These are phyloP conservation scores for Coccomyxa sp. DNA, from an alignment of 139 green algal species.

Conservation along the genomic window DNA sequence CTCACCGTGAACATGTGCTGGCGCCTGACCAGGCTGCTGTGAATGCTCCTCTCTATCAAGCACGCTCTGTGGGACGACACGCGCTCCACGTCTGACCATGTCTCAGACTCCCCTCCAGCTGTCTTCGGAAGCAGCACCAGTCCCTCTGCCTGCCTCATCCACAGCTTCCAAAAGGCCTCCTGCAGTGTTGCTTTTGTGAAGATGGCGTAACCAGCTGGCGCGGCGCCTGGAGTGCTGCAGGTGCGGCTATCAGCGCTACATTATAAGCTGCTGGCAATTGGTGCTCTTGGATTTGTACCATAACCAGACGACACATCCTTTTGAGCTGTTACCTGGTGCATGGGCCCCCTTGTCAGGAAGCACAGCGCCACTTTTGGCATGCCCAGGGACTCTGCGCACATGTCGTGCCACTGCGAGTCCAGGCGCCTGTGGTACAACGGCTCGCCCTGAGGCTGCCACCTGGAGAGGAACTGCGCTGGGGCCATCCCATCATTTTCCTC, in stretches of 20 bases:
- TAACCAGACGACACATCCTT: too few species aligned
- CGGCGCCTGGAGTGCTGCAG: too few species aligned
- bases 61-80: neutral
- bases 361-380: neutral
- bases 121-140: neutral
- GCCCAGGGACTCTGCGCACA: neutral
- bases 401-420: neutral
- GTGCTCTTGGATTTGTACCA: too few species aligned
- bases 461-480: neutral
- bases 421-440: neutral
- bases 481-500: too few species aligned
- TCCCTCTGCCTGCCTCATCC: neutral
- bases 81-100: neutral
- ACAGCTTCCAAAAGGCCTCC: neutral
- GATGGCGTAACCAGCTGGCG: too few species aligned
- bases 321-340: neutral
- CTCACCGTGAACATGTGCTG: conserved; percentile 5
- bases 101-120: neutral
- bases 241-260: too few species aligned
- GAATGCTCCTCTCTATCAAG: neutral
- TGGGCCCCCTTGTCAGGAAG: neutral
- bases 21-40: neutral
- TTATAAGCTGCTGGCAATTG: too few species aligned
- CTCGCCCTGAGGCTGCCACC: neutral
- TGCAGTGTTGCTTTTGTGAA: neutral